A percentile compares a stretch with the other conserved stretches of the same genome.
These are phyloP conservation scores for Penicillium salamii DNA, from an alignment of 495 filamentous ascomycete genomes.

Conservation along the genomic window DNA sequence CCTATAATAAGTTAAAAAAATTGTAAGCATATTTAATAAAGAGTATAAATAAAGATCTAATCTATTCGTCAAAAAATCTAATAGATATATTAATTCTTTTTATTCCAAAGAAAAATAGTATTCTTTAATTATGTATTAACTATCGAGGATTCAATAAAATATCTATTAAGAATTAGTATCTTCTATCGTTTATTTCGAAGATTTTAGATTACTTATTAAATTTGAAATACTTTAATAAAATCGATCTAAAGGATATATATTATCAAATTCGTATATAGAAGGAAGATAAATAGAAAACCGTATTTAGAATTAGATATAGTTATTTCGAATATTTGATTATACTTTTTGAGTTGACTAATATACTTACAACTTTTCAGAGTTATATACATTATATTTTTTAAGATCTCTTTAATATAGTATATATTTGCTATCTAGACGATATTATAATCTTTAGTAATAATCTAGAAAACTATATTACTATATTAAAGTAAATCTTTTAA, in stretches of 20 bases:
- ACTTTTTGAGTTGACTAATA: not conserved
- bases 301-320: not conserved
- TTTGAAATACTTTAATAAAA: not conserved
- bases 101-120: not conserved
- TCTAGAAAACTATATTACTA: not conserved
- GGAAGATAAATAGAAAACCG: not conserved
- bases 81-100: not conserved
- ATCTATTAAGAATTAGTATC: not conserved
- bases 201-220: not conserved
- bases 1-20: too few relatives aligned
- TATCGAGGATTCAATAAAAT: not conserved
- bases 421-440: not conserved
- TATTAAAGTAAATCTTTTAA: not conserved
- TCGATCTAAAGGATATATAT: not conserved
- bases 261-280: not conserved
- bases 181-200: not conserved
- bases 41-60: not conserved
- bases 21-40: not conserved
- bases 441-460: not conserved
- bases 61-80: not conserved
- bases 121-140: not conserved
- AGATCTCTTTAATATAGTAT: not conserved
- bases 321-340: conserved; percentile 1
- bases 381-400: not conserved
- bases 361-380: not conserved